Conservation (phyloP, 495 filamentous ascomycete genomes). For the Xylaria castorea region DNA sequence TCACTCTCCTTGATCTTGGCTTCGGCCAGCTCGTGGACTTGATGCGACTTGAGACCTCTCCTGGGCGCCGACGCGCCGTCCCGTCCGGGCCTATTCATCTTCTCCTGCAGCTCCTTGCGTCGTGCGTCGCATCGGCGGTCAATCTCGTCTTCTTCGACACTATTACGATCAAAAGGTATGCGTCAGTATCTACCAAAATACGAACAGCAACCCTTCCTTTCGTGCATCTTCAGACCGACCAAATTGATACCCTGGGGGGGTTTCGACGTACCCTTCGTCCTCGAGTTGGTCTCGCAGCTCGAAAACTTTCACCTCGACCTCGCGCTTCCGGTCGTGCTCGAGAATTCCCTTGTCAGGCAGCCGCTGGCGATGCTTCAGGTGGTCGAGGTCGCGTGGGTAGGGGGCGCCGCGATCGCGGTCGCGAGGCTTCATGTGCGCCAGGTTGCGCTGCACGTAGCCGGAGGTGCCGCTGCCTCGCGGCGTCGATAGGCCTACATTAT, state of each 20-base stretch:
- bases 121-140: conserved; percentile 69
- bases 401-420: conserved; percentile 57
- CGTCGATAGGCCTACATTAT: conserved; percentile 96
- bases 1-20: conserved; percentile 98
- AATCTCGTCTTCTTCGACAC: conserved; percentile 81
- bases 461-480: conserved; percentile 95
- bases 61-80: conserved; percentile 46
- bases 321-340: conserved; percentile 87
- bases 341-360: conserved; percentile 90
- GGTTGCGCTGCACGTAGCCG: conserved; percentile 96
- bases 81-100: conserved; percentile 51
- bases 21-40: conserved; percentile 94
- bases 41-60: conserved; percentile 79
- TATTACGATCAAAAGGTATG: conserved; percentile 33
- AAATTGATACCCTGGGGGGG: not conserved
- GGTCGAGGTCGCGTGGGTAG: conserved; percentile 69
- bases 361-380: conserved; percentile 72
- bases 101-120: conserved; percentile 65
- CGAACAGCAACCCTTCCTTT: not conserved
- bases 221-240: not conserved
- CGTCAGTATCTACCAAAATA: conserved; percentile 9
- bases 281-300: conserved; percentile 89
- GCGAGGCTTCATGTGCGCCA: conserved; percentile 84
- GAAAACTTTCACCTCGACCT: conserved; percentile 90
- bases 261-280: conserved; percentile 70